These are phyloP conservation scores for Penicillium turbatum DNA, from an alignment of 495 filamentous ascomycete species.

Conservation along the genomic window DNA sequence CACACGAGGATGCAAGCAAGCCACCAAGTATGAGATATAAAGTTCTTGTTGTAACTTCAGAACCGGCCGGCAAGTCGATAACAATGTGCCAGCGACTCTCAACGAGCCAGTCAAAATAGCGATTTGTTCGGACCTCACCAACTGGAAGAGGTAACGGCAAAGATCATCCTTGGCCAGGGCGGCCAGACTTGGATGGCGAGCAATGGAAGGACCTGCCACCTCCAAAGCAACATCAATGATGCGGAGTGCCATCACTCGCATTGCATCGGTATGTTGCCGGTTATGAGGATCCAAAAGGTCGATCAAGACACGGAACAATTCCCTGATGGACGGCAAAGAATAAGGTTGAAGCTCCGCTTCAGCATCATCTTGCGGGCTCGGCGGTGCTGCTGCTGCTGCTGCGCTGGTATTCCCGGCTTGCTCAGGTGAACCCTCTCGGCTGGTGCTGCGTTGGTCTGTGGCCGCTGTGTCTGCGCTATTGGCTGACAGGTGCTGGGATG, in stretches of 20 bases:
- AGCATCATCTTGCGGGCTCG: conserved; percentile 33
- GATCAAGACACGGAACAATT: conserved; percentile 92
- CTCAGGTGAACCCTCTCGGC: conserved; percentile 33
- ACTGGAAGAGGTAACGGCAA: conserved; percentile 92
- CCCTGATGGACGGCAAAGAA: conserved; percentile 86
- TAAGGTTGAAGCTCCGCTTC: conserved; percentile 71
- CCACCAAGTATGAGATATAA: conserved; percentile 89
- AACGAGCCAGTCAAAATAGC: conserved; percentile 87
- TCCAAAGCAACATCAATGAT: conserved; percentile 98
- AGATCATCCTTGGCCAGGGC: conserved; percentile 87
- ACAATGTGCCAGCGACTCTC: conserved; percentile 82
- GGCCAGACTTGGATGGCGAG: conserved; percentile 85
- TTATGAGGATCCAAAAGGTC: conserved; percentile 93
- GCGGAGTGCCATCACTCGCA: conserved; percentile 93
- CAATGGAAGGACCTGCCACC: conserved; percentile 92
- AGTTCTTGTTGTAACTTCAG: conserved; percentile 96
- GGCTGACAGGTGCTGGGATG: conserved; percentile 43
- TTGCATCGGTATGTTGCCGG: conserved; percentile 83
- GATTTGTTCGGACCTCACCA: conserved; percentile 94
- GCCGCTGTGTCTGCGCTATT: conserved; percentile 41
- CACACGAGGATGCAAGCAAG: conserved; percentile 85
- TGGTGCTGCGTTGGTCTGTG: conserved; percentile 33
- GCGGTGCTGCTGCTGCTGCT: conserved; percentile 43
- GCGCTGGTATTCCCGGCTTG: conserved; percentile 41
- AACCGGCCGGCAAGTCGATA: conserved; percentile 87